These are phyloP conservation scores for Ceratobasidium sp. DNA, from an alignment of 1,284 basidiomycete genomes.

Conservation along the genomic window DNA sequence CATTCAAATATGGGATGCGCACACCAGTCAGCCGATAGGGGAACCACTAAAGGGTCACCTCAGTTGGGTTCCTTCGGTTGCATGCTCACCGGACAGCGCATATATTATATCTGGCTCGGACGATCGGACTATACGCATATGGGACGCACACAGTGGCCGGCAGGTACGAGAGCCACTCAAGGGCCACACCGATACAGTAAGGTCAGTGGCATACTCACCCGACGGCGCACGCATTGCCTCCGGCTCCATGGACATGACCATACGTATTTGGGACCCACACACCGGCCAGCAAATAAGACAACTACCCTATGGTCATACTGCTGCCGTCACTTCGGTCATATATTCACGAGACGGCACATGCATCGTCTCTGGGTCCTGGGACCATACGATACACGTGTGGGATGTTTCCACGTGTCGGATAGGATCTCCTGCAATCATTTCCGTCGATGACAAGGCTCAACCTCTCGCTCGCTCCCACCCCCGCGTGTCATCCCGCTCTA, in stretches of 20 bases:
- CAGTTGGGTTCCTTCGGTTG: constrained; percentile 5
- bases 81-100: constrained; percentile 14
- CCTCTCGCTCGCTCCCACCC: too few relatives aligned
- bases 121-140: constrained; percentile 27
- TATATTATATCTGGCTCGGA: constrained; percentile 8
- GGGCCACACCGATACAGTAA: neutral
- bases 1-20: neutral
- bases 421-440: neutral
- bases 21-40: neutral
- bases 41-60: neutral
- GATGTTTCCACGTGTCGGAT: neutral
- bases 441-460: too few relatives aligned
- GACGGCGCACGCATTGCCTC: neutral
- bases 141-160: constrained; percentile 28
- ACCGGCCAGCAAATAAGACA: neutral
- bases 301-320: neutral
- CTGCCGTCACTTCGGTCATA: neutral
- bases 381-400: neutral
- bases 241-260: neutral
- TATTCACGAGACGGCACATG: neutral
- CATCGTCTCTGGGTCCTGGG: neutral
- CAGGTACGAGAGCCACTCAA: neutral
- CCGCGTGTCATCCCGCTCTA: too few relatives aligned
- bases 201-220: constrained; percentile 10
- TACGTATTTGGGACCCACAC: neutral